Base-by-base conservation (phyloP, 202 grass and related monocot species). In the Hordeum pubiflorum region DNA sequence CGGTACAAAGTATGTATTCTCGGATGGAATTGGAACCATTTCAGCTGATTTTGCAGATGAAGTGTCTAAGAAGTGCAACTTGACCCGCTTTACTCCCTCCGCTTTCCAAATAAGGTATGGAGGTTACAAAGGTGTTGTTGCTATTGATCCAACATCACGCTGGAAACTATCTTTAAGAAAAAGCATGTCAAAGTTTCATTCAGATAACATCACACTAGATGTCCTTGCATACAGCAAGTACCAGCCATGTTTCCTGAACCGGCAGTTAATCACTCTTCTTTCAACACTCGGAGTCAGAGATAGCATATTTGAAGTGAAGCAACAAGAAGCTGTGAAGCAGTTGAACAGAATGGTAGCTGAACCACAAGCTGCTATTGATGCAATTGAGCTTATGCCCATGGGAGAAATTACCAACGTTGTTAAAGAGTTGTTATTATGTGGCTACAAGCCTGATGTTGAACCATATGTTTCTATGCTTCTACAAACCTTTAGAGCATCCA, bases 11-110 rank as follows among this genome's bases (percentile, higher is more conserved):
- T 83, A 94, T 77, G 83, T 88, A 63, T 98, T 98, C 65, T 98
- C 95, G 60, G 95, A 94, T 93, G 95, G 95, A 48, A 87, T 94
- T 54, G 95, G 95, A 77, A 94, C 94, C 71, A 98, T 98, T 62
- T 94, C 95, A 73, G 59, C 40, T 72, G 88, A 91, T 37, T 94
- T 97, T 91, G 90, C 95, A 77, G 71, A 7, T 65, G 86, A 79
- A 81, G 92, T 98, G 24, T 88, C 95, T 31, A 82, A 50, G 78
- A 98, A 93, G 76, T 94, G 89, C 82, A 80, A 89, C 58, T 4
- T 46, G 68, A 44, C 64, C 77, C 67, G 72, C 77, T 92, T 86
- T 61, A 79, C 88, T 41, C 95, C 95, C 36, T 94, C 95, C 22
- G 90, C 85, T 82, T 97, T 92, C 58, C 92, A 97, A 84, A 97